phyloP scores from a whole-genome alignment of 352 stramenopile species.

The Pythium insidiosum region DNA sequence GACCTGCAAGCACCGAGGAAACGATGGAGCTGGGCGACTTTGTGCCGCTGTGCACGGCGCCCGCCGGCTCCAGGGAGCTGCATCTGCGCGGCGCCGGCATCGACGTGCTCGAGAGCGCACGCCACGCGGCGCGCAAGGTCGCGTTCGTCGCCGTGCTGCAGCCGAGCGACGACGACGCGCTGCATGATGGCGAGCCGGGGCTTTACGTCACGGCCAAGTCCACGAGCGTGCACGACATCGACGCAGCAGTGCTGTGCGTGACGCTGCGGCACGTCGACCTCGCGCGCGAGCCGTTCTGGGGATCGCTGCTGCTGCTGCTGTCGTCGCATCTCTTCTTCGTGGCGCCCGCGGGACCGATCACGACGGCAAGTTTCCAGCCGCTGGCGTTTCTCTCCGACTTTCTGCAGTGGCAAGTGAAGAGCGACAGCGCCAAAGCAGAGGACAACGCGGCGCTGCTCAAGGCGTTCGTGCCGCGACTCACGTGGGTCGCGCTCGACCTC shows the following conservation, averaged over 20 bases:
- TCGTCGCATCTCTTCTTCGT: slow-evolving; percentile 56
- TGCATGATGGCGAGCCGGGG: slow-evolving; percentile 20
- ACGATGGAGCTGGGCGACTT: slow-evolving; percentile 24
- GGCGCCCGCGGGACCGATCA: slow-evolving; percentile 24
- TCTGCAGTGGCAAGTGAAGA: slow-evolving; percentile 19
- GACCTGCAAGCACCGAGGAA: no score
- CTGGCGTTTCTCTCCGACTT: slow-evolving; percentile 47
- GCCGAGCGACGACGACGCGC: slow-evolving; percentile 8
- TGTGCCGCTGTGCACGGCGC: slow-evolving; percentile 52
- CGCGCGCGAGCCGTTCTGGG: slow-evolving; percentile 45
- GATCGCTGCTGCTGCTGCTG: slow-evolving; percentile 46
- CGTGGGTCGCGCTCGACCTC: slow-evolving; percentile 63
- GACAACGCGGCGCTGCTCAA: slow-evolving; percentile 36
- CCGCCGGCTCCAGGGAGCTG: slow-evolving; percentile 17
- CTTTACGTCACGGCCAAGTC: slow-evolving; percentile 43
- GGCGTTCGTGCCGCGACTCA: slow-evolving; percentile 44
- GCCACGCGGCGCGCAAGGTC: slow-evolving; percentile 38
- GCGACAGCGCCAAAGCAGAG: slow-evolving; percentile 4
- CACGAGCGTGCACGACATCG: slow-evolving; percentile 34
- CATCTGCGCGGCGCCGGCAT: slow-evolving; percentile 34
- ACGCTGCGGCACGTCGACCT: slow-evolving; percentile 46
- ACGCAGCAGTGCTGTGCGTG: slow-evolving; percentile 38
- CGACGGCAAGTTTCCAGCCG: slow-evolving; percentile 25
- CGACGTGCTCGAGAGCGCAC: slow-evolving; percentile 37
- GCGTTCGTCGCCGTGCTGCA: slow-evolving; percentile 51